These are phyloP conservation scores for Biscutella laevigata DNA, from an alignment of 441 rosid species.

Conservation along the genomic window DNA sequence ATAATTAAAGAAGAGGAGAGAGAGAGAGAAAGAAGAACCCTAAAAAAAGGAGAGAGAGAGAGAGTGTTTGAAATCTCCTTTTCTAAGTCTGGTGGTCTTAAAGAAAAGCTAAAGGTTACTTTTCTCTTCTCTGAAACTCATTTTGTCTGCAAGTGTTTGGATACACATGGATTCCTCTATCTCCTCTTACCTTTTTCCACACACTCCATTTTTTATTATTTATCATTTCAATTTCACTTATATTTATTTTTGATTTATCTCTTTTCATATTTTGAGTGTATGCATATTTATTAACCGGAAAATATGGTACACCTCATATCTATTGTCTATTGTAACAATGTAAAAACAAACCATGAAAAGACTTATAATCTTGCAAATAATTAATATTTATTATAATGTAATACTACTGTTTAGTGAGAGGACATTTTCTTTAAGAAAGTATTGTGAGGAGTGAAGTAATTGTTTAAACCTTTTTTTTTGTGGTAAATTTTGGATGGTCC, in stretches of 20 bases:
- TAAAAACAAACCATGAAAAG: constrained; percentile 13
- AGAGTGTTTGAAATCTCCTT: constrained; percentile 53
- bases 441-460: constrained; percentile 7
- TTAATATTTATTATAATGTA: constrained; percentile 1
- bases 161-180: constrained; percentile 59
- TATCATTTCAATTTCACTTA: constrained; percentile 9
- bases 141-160: constrained; percentile 81
- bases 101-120: constrained; percentile 67
- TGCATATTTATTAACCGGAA: constrained; percentile 7
- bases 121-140: constrained; percentile 66
- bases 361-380: constrained; percentile 21
- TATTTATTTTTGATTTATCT: neutral
- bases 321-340: constrained; percentile 11
- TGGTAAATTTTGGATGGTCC: no score
- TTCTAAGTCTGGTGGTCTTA: constrained; percentile 48
- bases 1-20: constrained; percentile 22
- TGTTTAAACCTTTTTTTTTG: no score
- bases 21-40: constrained; percentile 28
- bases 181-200: constrained; percentile 19
- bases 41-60: constrained; percentile 33
- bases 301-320: constrained; percentile 11
- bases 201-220: constrained; percentile 18
- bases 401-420: neutral
- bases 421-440: constrained; percentile 13
- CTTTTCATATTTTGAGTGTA: neutral